A percentile compares a stretch with the other conserved stretches of the same genome.
Evolutionary conservation across 257 asterid genomes (phyloP).

Genomic region (Penstemon barbatus): DNA sequence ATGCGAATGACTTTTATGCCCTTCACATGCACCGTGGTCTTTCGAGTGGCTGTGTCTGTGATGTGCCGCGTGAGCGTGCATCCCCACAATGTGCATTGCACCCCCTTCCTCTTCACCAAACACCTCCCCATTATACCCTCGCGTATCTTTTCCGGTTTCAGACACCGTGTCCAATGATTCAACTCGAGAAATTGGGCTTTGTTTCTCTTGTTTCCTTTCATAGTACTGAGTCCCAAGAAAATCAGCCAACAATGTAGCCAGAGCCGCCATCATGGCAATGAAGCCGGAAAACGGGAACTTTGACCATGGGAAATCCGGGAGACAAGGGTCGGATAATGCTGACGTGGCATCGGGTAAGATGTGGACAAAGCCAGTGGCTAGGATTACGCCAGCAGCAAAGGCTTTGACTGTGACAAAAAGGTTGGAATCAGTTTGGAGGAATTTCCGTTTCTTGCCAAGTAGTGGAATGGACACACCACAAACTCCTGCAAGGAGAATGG

Average conservation of each 20-base stretch:
- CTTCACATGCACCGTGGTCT: slow-evolving; percentile 50
- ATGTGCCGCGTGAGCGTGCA: slow-evolving; percentile 87
- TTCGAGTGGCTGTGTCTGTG: slow-evolving; percentile 76
- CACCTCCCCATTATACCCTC: slow-evolving; percentile 40
- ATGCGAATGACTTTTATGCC: slow-evolving; percentile 48
- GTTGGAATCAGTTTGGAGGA: slow-evolving; percentile 53
- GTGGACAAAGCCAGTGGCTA: slow-evolving; percentile 67
- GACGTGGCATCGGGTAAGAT: slow-evolving; percentile 57
- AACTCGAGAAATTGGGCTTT: slow-evolving; percentile 32
- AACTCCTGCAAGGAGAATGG: slow-evolving; percentile 51
- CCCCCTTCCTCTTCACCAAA: slow-evolving; percentile 93
- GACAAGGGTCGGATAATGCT: slow-evolving; percentile 45
- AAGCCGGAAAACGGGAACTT: slow-evolving; percentile 65
- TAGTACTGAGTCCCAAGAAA: slow-evolving; percentile 58
- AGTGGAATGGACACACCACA: slow-evolving; percentile 54
- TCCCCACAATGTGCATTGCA: slow-evolving; percentile 87
- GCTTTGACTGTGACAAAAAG: slow-evolving; percentile 55
- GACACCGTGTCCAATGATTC: slow-evolving; percentile 43
- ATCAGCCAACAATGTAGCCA: slow-evolving; percentile 51
- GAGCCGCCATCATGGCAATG: slow-evolving; percentile 61
- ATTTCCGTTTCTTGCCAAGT: slow-evolving; percentile 45
- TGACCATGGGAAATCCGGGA: slow-evolving; percentile 50
- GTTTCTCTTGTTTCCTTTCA: slow-evolving; percentile 51
- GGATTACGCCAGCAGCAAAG: slow-evolving; percentile 64
- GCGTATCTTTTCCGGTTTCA: slow-evolving; percentile 47